These are phyloP conservation scores for Echria macrotheca DNA, from an alignment of 495 filamentous ascomycete genomes.

Conservation along the genomic window DNA sequence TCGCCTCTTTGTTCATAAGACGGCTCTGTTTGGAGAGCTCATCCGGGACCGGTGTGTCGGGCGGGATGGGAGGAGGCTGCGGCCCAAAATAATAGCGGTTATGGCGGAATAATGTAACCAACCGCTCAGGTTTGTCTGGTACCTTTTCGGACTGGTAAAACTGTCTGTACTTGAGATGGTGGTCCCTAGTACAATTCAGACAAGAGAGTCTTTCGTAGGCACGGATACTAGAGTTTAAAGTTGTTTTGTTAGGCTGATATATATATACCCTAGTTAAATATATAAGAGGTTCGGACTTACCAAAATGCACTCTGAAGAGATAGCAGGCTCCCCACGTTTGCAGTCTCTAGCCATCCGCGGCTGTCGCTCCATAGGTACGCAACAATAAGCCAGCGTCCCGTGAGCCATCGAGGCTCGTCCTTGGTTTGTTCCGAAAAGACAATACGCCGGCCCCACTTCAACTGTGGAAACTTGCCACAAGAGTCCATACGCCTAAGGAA, in stretches of 20 bases:
- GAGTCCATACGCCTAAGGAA: not conserved
- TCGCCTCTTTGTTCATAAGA: conserved; percentile 7
- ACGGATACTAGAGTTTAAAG: conserved; percentile 7
- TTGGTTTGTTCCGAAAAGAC: conserved; percentile 8
- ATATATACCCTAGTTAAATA: not conserved
- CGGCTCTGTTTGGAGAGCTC: conserved; percentile 1
- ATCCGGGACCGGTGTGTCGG: conserved; percentile 1
- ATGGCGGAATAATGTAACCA: conserved; percentile 7
- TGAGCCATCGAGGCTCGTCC: conserved; percentile 5
- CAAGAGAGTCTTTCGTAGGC: conserved; percentile 5
- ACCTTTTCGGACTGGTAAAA: conserved; percentile 7
- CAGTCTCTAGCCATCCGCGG: conserved; percentile 2
- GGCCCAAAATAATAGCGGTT: not conserved
- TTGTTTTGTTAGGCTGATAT: conserved; percentile 3
- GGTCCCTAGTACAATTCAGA: not conserved
- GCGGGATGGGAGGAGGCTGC: conserved; percentile 7
- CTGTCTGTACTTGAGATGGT: not conserved
- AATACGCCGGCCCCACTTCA: conserved; percentile 8
- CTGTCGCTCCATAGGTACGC: conserved; percentile 9
- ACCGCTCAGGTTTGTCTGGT: conserved; percentile 1
- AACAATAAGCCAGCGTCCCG: conserved; percentile 7
- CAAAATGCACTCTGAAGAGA: conserved; percentile 7
- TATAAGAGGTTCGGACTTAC: conserved; percentile 1
- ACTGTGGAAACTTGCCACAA: conserved; percentile 1
- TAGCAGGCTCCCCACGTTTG: conserved; percentile 5